phyloP scores from a whole-genome alignment of 176 grass and related monocot species.

The Typha latifolia region DNA sequence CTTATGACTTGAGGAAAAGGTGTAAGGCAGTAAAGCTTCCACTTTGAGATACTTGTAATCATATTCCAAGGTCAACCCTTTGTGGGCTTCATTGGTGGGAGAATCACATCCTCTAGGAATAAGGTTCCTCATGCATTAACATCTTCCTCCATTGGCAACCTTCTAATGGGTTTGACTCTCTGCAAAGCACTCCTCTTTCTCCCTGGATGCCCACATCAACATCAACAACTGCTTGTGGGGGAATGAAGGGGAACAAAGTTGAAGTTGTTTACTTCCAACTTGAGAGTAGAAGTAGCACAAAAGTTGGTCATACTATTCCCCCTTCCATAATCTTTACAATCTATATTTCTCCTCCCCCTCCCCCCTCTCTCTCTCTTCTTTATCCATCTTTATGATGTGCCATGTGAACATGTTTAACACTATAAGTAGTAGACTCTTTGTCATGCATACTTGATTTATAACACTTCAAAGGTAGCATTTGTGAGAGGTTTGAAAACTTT shows the following conservation, averaged over 20 bases:
- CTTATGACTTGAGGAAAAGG: slow-evolving; percentile 46
- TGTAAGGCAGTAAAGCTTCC: slow-evolving; percentile 9
- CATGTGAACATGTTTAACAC: not conserved
- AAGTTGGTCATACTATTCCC: not conserved
- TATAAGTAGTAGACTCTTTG: not conserved
- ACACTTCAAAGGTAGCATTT: not conserved
- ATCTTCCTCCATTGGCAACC: slow-evolving; percentile 62
- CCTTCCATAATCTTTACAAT: not conserved
- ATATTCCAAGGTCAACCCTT: slow-evolving; percentile 92
- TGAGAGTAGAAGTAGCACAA: slow-evolving; percentile 11
- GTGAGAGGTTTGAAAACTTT: too few species aligned
- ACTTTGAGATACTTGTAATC: slow-evolving; percentile 16
- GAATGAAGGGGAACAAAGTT: slow-evolving; percentile 26
- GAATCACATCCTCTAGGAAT: slow-evolving; percentile 87
- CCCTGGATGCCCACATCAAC: slow-evolving; percentile 43
- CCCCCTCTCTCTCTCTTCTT: not conserved
- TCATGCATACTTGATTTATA: not conserved
- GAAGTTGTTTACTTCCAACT: slow-evolving; percentile 18
- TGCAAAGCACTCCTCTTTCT: slow-evolving; percentile 26
- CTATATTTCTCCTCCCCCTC: not conserved
- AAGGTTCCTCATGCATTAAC: slow-evolving; percentile 57
- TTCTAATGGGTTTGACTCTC: slow-evolving; percentile 59
- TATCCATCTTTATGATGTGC: not conserved
- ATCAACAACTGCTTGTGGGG: slow-evolving; percentile 27
- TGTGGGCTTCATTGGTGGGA: slow-evolving; percentile 48